These are phyloP conservation scores for Colletotrichum phormii DNA, from an alignment of 2,329 filamentous ascomycete species.

Conservation along the genomic window DNA sequence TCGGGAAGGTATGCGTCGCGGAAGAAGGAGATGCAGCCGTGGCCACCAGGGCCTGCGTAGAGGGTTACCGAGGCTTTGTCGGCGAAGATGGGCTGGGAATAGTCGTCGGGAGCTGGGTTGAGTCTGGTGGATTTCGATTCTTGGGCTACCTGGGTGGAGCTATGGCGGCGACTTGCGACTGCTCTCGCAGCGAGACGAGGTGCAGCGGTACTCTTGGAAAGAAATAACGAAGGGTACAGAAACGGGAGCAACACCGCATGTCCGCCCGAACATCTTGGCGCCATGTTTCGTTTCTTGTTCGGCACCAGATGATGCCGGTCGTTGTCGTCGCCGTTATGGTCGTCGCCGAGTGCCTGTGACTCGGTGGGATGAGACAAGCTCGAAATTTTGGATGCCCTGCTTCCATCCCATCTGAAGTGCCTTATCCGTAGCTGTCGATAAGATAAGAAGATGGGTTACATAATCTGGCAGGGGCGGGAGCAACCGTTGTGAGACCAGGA, in stretches of 20 bases:
- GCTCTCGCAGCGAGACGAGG: constrained; percentile 42
- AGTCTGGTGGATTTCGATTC: constrained; percentile 63
- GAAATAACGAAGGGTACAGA: constrained; percentile 61
- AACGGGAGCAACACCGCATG: constrained; percentile 57
- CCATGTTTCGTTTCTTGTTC: constrained; percentile 47
- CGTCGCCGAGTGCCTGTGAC: neutral
- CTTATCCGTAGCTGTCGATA: constrained; percentile 8
- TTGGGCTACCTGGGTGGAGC: constrained; percentile 36
- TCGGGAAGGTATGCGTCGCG: constrained; percentile 90
- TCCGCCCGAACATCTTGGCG: constrained; percentile 52
- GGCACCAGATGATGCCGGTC: neutral
- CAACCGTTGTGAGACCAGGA: constrained; percentile 20
- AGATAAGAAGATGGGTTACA: constrained; percentile 23
- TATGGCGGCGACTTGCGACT: constrained; percentile 33
- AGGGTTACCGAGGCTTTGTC: constrained; percentile 86
- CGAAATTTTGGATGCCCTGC: constrained; percentile 30
- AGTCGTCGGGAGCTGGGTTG: constrained; percentile 87
- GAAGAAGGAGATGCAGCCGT: constrained; percentile 94
- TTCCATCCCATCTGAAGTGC: neutral
- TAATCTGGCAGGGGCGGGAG: constrained; percentile 27
- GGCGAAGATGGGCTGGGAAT: constrained; percentile 83
- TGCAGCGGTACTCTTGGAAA: constrained; percentile 41
- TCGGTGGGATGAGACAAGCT: constrained; percentile 4
- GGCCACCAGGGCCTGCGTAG: constrained; percentile 83
- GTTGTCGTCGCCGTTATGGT: neutral